phyloP scores from a whole-genome alignment of 1,284 basidiomycete genomes.

The Rhizopogon parksii region DNA sequence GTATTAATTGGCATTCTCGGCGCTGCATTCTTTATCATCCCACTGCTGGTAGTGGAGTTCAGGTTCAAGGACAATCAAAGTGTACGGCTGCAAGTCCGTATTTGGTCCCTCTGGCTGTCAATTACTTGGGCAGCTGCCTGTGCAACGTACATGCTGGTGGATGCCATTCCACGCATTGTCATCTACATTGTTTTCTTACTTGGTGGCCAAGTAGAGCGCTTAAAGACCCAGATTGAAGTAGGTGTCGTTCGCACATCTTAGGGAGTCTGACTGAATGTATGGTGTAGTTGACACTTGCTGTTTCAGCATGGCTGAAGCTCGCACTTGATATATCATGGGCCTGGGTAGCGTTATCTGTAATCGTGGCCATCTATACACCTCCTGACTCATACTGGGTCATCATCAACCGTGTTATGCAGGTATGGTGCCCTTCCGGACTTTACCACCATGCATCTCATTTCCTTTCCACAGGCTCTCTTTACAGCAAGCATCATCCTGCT shows the following conservation, averaged over 20 bases:
- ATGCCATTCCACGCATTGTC: conserved; percentile 52
- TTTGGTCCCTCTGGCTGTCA: conserved; percentile 69
- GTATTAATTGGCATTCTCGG: conserved; percentile 53
- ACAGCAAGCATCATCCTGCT: conserved; percentile 56
- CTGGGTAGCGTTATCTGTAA: conserved; percentile 64
- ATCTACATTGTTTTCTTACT: conserved; percentile 48
- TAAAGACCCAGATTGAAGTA: conserved; percentile 63
- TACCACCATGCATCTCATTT: conserved; percentile 1
- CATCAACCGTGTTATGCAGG: conserved; percentile 66
- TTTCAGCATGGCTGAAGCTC: conserved; percentile 65
- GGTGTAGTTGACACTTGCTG: conserved; percentile 57
- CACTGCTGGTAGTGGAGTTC: conserved; percentile 60
- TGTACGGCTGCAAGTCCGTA: conserved; percentile 49
- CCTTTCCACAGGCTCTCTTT: conserved; percentile 49
- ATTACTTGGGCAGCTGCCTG: conserved; percentile 63
- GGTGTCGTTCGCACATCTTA: not conserved
- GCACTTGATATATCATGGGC: conserved; percentile 58
- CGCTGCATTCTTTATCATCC: conserved; percentile 57
- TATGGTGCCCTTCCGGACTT: conserved; percentile 18
- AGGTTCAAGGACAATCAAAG: conserved; percentile 42
- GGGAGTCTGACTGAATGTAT: not conserved
- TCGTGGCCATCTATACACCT: conserved; percentile 50
- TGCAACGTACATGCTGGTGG: conserved; percentile 56
- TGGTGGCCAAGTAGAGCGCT: conserved; percentile 55
- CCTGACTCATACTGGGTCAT: conserved; percentile 60